Evolutionary conservation across 2,329 filamentous ascomycete species (phyloP).

Genomic region (Neofusicoccum parvum): DNA sequence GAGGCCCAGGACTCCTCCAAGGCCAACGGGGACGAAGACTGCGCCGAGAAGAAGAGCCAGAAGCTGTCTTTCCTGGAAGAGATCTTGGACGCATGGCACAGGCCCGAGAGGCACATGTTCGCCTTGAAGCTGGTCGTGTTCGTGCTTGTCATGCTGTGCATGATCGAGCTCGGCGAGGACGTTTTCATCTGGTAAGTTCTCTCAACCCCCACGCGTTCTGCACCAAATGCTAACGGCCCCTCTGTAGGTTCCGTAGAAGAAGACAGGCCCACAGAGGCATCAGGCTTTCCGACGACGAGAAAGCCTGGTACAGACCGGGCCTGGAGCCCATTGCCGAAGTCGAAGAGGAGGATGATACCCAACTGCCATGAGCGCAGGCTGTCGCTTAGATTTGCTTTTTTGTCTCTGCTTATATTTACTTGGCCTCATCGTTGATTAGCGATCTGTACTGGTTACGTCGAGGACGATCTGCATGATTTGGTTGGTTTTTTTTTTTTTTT

Average conservation of each 20-base stretch:
- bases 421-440: slow-evolving; percentile 4
- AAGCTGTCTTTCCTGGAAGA: slow-evolving; percentile 13
- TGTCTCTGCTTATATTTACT: not conserved
- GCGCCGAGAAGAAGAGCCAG: not conserved
- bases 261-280: not conserved
- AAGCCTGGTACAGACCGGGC: slow-evolving; percentile 13
- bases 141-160: slow-evolving; percentile 18
- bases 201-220: not conserved
- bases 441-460: slow-evolving; percentile 17
- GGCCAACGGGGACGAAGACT: not conserved
- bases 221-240: not conserved
- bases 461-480: slow-evolving; percentile 7
- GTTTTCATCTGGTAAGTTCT: slow-evolving; percentile 2
- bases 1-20: not conserved
- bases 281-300: slow-evolving; percentile 13
- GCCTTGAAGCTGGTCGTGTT: slow-evolving; percentile 13
- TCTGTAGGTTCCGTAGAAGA: slow-evolving; percentile 6
- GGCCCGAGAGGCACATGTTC: slow-evolving; percentile 13
- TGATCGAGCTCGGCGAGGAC: slow-evolving; percentile 17
- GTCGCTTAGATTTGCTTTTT: slow-evolving; percentile 13
- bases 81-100: slow-evolving; percentile 7
- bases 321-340: slow-evolving; percentile 15
- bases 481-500: not conserved
- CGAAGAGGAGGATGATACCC: slow-evolving; percentile 21
- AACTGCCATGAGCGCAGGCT: slow-evolving; percentile 20